Percentiles rank a stretch among this genome's conserved stretches.
Evolutionary conservation across 139 green algal species (phyloP).

Genomic region (Helicosporidium sp.): DNA sequence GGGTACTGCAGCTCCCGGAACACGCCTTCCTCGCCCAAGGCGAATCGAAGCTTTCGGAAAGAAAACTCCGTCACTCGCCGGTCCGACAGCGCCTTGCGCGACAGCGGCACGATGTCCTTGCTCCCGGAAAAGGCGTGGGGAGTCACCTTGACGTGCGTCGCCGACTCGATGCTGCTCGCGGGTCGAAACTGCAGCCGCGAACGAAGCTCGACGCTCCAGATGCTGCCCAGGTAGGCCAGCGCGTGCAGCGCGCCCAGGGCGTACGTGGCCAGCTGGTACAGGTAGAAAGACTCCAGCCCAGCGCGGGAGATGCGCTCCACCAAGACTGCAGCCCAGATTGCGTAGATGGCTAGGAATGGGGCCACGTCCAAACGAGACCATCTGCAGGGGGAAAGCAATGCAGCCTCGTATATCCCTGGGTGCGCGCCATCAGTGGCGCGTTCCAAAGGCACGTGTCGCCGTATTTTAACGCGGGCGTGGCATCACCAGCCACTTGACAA

Average conservation of each 20-base stretch:
- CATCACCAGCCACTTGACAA: too few species aligned
- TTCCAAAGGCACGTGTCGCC: too few species aligned
- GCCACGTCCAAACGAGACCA: too few species aligned
- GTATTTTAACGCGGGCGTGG: too few species aligned
- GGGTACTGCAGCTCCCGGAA: constrained; percentile 57
- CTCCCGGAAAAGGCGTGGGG: constrained; percentile 37
- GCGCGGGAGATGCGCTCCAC: too few species aligned
- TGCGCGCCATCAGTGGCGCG: too few species aligned
- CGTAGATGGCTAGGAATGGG: too few species aligned
- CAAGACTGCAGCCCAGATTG: too few species aligned
- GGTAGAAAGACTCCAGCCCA: too few species aligned
- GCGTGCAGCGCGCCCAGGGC: constrained; percentile 2
- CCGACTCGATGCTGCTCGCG: constrained; percentile 1
- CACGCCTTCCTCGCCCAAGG: constrained; percentile 22
- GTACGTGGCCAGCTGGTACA: constrained; percentile 9
- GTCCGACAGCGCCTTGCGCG: constrained; percentile 25
- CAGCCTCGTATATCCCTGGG: too few species aligned
- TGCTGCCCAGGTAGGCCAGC: constrained; percentile 9
- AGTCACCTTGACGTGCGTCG: constrained; percentile 30
- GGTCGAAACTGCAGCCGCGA: constrained; percentile 4
- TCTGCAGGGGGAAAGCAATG: too few species aligned
- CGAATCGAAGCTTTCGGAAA: constrained; percentile 57
- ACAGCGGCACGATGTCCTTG: constrained; percentile 39
- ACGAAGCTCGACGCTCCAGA: constrained; percentile 17
- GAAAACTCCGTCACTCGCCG: constrained; percentile 26